Evolutionary conservation across 768 basidiomycete genomes (phyloP), one percentile per base, ranked within the genome.

Genomic region (Leccinum truebloodii): DNA sequence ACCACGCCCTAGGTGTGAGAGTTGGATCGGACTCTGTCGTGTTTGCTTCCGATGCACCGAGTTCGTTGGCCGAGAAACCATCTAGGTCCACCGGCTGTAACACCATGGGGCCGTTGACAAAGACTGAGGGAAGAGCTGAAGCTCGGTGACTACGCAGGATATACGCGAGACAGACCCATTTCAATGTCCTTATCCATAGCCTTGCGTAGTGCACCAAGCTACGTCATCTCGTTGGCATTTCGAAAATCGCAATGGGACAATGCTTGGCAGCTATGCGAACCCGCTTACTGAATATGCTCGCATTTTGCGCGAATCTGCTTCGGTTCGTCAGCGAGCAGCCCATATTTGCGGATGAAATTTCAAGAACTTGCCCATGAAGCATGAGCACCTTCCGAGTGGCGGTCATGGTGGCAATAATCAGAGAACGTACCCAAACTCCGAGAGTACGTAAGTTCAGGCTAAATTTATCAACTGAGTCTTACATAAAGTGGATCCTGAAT

Each of bases 181-280:
- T 92, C 88, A 44, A 90, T 71, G 56, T 81, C 79, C 63, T 86
- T 85, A 59, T 77, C 83, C 63, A 85, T 84, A 59, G 87, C 80
- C 72, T 89, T 91, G 54, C 89, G 81, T 28, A 92, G 76, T 3
- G 89, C 90, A 20, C 87, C 88, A 50, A 91, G 76, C 89, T 92
- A 30, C 37, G 50, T 48, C 39, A 26, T 54, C 12, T 52, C 34
- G 46, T 56, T 13, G 26, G 59, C 51, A 59, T 26, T 32, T 26
- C 16, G 24, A 32, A 58, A 35, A 34, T 24, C 7, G n/a, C 14
- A 35, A 52, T n/a, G 50, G 32, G 32, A 51, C 32, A 12, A 34
- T 52, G 62, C 10, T 51, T 32, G 10, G 32, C 24, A 54, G 30
- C 8, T 52, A 54, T 3, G 59, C 83, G 73, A 61, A 90, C 90